These are phyloP conservation scores for Brassica rapa DNA, from an alignment of 345 rosid species.

Conservation along the genomic window DNA sequence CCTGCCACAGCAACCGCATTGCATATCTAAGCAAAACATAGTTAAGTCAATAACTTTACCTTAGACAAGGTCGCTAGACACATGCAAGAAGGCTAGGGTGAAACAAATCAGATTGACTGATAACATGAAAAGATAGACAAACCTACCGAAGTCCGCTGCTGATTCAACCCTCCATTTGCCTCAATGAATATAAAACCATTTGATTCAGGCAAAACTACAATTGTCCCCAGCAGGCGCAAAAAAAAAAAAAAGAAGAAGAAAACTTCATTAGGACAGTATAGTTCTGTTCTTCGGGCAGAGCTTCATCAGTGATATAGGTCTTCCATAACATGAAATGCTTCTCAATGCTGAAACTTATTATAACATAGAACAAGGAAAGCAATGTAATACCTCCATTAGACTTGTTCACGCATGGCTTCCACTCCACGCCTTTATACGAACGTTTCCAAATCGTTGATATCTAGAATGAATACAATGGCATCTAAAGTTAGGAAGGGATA, in stretches of 20 bases:
- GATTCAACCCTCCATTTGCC: conserved; percentile 98
- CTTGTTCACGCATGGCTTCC: conserved; percentile 76
- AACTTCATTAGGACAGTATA: not conserved
- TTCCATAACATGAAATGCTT: not conserved
- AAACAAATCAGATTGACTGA: not conserved
- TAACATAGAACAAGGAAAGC: conserved; percentile 7
- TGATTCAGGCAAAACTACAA: conserved; percentile 82
- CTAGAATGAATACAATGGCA: conserved; percentile 44
- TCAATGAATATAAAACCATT: conserved; percentile 95
- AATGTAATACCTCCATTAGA: conserved; percentile 65
- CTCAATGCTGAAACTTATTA: not conserved
- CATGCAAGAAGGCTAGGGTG: conserved; percentile 11
- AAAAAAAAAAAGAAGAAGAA: not conserved
- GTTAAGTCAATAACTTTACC: conserved; percentile 22
- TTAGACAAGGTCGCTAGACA: conserved; percentile 6
- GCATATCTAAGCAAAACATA: conserved; percentile 69
- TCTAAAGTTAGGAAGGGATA: not conserved
- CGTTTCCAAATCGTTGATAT: conserved; percentile 87
- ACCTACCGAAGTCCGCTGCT: conserved; percentile 96
- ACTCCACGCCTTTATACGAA: conserved; percentile 67
- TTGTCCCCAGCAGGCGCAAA: conserved; percentile 23
- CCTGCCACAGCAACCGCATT: conserved; percentile 99
- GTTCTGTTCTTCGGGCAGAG: not conserved
- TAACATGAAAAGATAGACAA: conserved; percentile 27
- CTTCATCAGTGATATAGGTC: not conserved